Conservation (phyloP, 2,329 filamentous ascomycete species). For the Fusarium torreyae region DNA sequence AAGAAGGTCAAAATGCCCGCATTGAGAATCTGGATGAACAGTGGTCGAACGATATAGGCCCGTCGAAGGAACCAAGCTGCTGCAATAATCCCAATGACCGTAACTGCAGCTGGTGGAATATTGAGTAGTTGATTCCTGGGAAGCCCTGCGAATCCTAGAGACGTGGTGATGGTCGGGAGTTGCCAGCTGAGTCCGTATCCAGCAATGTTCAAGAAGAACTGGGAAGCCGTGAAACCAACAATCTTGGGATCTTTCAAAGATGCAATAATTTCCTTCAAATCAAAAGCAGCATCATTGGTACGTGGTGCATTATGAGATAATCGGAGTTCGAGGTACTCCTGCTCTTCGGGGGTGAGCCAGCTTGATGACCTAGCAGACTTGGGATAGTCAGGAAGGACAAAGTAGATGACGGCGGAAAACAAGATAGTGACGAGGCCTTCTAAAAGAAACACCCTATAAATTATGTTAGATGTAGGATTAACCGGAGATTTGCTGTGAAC, state of each 20-base stretch:
- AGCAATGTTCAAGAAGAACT: slow-evolving; percentile 58
- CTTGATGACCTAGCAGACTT: slow-evolving; percentile 43
- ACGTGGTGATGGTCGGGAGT: slow-evolving; percentile 59
- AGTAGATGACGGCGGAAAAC: slow-evolving; percentile 30
- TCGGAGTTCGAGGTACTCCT: slow-evolving; percentile 58
- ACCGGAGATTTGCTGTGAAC: too few relatives aligned
- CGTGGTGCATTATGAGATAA: slow-evolving; percentile 57
- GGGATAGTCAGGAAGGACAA: slow-evolving; percentile 61
- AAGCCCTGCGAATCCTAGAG: slow-evolving; percentile 59
- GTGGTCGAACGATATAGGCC: slow-evolving; percentile 20
- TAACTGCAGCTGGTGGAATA: slow-evolving; percentile 61
- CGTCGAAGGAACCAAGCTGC: slow-evolving; percentile 54
- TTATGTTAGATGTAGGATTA: too few relatives aligned
- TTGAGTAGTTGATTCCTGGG: slow-evolving; percentile 62
- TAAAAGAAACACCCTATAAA: slow-evolving; percentile 58
- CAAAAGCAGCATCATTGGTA: slow-evolving; percentile 56
- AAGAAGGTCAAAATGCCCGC: slow-evolving; percentile 60
- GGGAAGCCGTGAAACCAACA: slow-evolving; percentile 45
- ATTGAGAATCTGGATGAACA: slow-evolving; percentile 51
- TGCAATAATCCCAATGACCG: slow-evolving; percentile 57
- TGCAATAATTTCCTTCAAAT: slow-evolving; percentile 53
- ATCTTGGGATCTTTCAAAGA: slow-evolving; percentile 49
- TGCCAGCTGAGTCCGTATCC: slow-evolving; percentile 61
- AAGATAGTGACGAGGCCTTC: slow-evolving; percentile 61
- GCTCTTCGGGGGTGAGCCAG: slow-evolving; percentile 58